These are phyloP conservation scores for Ceratocystis alfenasii DNA, from an alignment of 2,329 filamentous ascomycete species.

Conservation along the genomic window DNA sequence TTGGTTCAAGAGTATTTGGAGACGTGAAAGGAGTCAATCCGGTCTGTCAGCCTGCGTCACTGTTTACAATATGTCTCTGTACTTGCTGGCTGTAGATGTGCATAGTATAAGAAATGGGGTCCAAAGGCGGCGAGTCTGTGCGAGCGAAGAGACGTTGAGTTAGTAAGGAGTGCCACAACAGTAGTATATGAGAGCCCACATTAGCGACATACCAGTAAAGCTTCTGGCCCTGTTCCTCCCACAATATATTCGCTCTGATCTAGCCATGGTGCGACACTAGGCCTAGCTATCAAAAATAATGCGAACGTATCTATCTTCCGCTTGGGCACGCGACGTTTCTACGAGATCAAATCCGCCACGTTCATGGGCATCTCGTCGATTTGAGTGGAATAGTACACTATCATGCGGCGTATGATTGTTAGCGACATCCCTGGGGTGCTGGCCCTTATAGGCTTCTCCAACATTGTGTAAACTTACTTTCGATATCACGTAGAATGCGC, in stretches of 20 bases:
- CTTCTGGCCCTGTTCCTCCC: constrained; percentile 22
- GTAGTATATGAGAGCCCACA: neutral
- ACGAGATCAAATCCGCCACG: constrained; percentile 51
- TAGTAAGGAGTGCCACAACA: neutral
- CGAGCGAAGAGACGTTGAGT: neutral
- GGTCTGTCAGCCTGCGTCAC: neutral
- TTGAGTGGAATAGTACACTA: constrained; percentile 89
- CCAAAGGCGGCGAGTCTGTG: neutral
- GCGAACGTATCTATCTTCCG: neutral
- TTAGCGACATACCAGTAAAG: constrained; percentile 12
- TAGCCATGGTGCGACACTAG: constrained; percentile 2
- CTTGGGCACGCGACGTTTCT: constrained; percentile 23
- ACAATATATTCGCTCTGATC: constrained; percentile 20
- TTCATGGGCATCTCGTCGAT: constrained; percentile 99
- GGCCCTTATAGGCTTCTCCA: neutral
- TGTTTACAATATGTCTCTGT: neutral
- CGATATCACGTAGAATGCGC: constrained; percentile 91
- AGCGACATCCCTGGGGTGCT: constrained; percentile 26
- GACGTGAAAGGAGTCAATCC: neutral
- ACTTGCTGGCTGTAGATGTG: neutral
- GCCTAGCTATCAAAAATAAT: constrained; percentile 12
- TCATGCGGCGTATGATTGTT: constrained; percentile 24
- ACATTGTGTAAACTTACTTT: constrained; percentile 47
- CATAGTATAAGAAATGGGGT: constrained; percentile 10
- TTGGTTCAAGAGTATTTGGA: neutral